Conservation (phyloP, 2,329 filamentous ascomycete species). For the Xylaria digitata region DNA sequence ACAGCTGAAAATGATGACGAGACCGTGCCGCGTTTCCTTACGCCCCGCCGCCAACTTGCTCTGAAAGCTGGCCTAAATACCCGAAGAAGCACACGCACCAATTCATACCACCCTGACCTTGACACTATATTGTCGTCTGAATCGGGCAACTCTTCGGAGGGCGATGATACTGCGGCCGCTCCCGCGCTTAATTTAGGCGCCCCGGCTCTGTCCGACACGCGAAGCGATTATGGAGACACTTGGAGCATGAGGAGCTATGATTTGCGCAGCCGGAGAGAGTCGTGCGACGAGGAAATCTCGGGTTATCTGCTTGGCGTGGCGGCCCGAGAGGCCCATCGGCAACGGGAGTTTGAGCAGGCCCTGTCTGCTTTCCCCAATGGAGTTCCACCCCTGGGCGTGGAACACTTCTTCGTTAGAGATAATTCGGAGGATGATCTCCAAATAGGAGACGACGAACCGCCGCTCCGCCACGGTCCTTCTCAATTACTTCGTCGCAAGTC, state of each 20-base stretch:
- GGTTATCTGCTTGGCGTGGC: constrained; percentile 83
- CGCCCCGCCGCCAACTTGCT: constrained; percentile 55
- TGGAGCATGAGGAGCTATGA: constrained; percentile 52
- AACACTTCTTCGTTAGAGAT: constrained; percentile 76
- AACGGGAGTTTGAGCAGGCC: constrained; percentile 77
- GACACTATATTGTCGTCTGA: constrained; percentile 61
- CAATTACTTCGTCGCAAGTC: constrained; percentile 65
- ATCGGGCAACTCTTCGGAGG: constrained; percentile 53
- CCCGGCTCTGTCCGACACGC: constrained; percentile 40
- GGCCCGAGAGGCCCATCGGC: constrained; percentile 81
- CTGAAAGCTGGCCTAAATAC: constrained; percentile 57
- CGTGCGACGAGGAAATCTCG: constrained; percentile 79
- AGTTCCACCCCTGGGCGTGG: constrained; percentile 74
- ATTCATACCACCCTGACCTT: constrained; percentile 56
- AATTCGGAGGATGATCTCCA: constrained; percentile 68
- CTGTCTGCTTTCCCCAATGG: constrained; percentile 80
- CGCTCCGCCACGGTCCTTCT: constrained; percentile 52
- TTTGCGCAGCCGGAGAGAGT: constrained; percentile 68
- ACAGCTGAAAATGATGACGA: constrained; percentile 48
- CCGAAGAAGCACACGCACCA: constrained; percentile 53
- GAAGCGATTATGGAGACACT: constrained; percentile 50
- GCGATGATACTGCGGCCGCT: constrained; percentile 35
- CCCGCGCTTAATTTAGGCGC: constrained; percentile 40
- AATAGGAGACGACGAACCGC: constrained; percentile 55
- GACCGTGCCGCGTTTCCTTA: constrained; percentile 51